phyloP scores from a whole-genome alignment of 1,284 basidiomycete genomes.

The Tilletia setariae region DNA sequence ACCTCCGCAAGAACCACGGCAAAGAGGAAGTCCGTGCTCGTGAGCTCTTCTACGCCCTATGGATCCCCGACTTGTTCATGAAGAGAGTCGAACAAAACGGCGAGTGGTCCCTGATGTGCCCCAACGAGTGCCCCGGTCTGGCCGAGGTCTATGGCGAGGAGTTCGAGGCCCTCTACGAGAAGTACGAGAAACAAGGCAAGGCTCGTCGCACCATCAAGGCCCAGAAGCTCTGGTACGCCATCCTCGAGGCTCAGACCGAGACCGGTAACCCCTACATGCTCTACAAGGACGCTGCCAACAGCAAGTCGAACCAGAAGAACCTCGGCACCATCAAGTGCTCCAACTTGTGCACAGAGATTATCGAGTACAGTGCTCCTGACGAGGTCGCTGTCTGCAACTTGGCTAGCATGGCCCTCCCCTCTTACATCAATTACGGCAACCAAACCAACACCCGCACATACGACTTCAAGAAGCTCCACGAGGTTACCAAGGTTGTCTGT shows the following conservation, averaged over 20 bases:
- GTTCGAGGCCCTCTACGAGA: conserved; percentile 84
- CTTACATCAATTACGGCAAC: conserved; percentile 52
- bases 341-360: conserved; percentile 98
- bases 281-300: conserved; percentile 70
- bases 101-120: conserved; percentile 97
- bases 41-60: conserved; percentile 97
- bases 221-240: conserved; percentile 98
- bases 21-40: conserved; percentile 97
- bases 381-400: conserved; percentile 99
- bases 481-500: conserved; percentile 70
- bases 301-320: conserved; percentile 82
- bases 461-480: conserved; percentile 92
- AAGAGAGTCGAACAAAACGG: conserved; percentile 62
- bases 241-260: conserved; percentile 95
- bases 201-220: conserved; percentile 83
- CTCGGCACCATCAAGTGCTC: conserved; percentile 99
- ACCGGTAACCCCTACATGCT: conserved; percentile 98
- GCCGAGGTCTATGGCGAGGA: conserved; percentile 87
- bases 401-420: conserved; percentile 89
- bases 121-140: conserved; percentile 88
- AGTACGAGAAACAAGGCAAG: conserved; percentile 87
- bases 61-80: conserved; percentile 91
- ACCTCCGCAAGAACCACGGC: conserved; percentile 97
- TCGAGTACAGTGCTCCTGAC: conserved; percentile 96
- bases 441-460: conserved; percentile 54